Evolutionary conservation across 805 yeast genomes (phyloP).

Genomic region (Komagataella mondaviorum): DNA sequence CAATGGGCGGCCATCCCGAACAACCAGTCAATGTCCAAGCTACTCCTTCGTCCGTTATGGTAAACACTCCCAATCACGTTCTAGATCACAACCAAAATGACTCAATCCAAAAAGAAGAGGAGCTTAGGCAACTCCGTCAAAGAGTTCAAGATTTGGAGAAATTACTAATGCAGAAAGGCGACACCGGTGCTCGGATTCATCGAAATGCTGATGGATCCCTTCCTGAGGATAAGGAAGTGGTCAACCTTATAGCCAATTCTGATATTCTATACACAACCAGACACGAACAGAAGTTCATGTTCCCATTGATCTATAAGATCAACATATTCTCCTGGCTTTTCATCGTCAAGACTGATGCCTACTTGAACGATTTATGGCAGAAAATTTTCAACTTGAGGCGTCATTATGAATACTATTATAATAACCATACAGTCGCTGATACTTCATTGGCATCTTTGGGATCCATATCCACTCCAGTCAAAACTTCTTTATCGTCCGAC

Average conservation of each 20-base stretch:
- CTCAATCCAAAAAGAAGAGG: constrained; percentile 9
- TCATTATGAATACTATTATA: constrained; percentile 22
- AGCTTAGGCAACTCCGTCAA: constrained; percentile 9
- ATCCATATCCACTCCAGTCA: constrained; percentile 1
- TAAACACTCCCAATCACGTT: neutral
- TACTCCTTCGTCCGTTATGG: neutral
- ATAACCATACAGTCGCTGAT: constrained; percentile 18
- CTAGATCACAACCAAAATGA: neutral
- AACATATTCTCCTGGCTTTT: constrained; percentile 47
- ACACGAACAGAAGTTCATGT: constrained; percentile 17
- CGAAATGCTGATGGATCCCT: neutral
- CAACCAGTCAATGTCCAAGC: neutral
- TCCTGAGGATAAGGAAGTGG: constrained; percentile 10
- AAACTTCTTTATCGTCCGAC: neutral
- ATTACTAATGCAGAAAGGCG: constrained; percentile 1
- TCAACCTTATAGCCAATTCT: constrained; percentile 19
- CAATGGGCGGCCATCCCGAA: neutral
- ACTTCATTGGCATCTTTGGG: constrained; percentile 7
- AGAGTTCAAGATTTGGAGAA: constrained; percentile 16
- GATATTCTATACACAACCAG: constrained; percentile 22
- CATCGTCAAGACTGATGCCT: constrained; percentile 44
- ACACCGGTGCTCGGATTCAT: neutral
- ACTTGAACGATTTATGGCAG: constrained; percentile 37
- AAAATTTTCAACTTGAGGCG: constrained; percentile 20
- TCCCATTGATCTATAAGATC: constrained; percentile 23